A percentile compares a stretch with the other conserved stretches of the same genome.
Evolutionary conservation across 75 land plant genomes (phyloP).

Genomic region (Pinus tabuliformis): DNA sequence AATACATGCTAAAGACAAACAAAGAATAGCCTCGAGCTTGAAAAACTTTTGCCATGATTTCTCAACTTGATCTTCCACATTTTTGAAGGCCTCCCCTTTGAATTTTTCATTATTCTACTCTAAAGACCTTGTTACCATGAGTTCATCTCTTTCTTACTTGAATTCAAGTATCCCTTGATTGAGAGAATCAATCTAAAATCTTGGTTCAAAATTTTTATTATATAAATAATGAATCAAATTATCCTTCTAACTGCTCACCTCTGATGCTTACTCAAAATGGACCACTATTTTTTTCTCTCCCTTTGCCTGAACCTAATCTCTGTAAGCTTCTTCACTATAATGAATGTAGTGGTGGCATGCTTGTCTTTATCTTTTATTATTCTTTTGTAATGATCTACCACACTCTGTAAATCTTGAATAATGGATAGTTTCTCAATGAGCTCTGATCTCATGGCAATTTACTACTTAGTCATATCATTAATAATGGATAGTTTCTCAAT

Average conservation of each 20-base stretch:
- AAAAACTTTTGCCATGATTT: too few relatives aligned
- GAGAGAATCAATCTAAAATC: conserved; percentile 20
- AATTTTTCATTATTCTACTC: conserved; percentile 19
- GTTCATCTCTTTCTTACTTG: conserved; percentile 16
- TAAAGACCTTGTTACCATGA: conserved; percentile 11
- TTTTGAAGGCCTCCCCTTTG: conserved; percentile 10
- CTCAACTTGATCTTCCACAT: too few relatives aligned
- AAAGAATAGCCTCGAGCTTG: too few relatives aligned
- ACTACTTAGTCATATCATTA: conserved; percentile 46
- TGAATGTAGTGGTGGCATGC: conserved; percentile 57
- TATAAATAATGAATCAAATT: conserved; percentile 22
- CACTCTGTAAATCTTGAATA: conserved; percentile 22
- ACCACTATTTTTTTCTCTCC: conserved; percentile 12
- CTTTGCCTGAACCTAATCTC: conserved; percentile 16
- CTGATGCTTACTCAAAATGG: conserved; percentile 17
- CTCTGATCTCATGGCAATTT: conserved; percentile 20
- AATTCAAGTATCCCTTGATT: conserved; percentile 11
- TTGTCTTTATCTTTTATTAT: conserved; percentile 28
- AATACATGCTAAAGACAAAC: too few relatives aligned
- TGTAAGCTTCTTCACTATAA: conserved; percentile 40
- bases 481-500: too few relatives aligned
- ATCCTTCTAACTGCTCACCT: conserved; percentile 19
- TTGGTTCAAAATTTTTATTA: conserved; percentile 12
- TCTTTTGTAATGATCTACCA: conserved; percentile 19
- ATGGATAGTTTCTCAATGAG: too few relatives aligned